Evolutionary conservation across 345 rosid genomes (phyloP).

Genomic region (Psidium friedrichsthalianum): DNA sequence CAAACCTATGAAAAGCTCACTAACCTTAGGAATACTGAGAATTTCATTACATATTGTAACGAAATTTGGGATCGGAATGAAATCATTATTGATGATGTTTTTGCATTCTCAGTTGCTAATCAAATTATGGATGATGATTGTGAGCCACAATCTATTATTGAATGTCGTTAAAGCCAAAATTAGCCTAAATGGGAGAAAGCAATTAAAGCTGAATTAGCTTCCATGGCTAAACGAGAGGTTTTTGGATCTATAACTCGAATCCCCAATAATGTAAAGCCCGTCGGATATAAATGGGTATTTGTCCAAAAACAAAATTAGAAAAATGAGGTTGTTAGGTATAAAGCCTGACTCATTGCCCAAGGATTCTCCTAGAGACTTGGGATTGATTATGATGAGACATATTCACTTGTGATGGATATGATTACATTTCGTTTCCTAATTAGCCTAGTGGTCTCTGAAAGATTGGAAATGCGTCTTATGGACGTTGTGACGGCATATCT

Average conservation of each 20-base stretch:
- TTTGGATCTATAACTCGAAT: background rate
- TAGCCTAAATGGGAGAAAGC: background rate
- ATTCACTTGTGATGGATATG: background rate
- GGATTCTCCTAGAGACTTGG: background rate
- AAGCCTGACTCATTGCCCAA: background rate
- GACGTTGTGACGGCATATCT: background rate
- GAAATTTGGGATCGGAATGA: background rate
- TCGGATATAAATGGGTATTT: background rate
- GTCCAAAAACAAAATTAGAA: background rate
- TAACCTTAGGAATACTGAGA: rapidly evolving
- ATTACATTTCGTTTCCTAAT: background rate
- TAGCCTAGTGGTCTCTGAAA: background rate
- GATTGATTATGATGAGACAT: background rate
- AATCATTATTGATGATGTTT: background rate
- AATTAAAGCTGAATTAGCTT: background rate
- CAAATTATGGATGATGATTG: background rate
- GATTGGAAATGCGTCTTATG: background rate
- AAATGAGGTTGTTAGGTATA: background rate
- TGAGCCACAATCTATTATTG: background rate
- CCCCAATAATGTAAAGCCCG: background rate
- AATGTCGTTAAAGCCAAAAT: background rate
- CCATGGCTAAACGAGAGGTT: background rate
- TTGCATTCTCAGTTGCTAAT: background rate
- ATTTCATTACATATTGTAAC: background rate
- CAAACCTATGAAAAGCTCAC: background rate